A percentile compares a stretch with the other conserved stretches of the same genome.
Evolutionary conservation across 257 asterid genomes (phyloP).

Genomic region (Echites panduratus): DNA sequence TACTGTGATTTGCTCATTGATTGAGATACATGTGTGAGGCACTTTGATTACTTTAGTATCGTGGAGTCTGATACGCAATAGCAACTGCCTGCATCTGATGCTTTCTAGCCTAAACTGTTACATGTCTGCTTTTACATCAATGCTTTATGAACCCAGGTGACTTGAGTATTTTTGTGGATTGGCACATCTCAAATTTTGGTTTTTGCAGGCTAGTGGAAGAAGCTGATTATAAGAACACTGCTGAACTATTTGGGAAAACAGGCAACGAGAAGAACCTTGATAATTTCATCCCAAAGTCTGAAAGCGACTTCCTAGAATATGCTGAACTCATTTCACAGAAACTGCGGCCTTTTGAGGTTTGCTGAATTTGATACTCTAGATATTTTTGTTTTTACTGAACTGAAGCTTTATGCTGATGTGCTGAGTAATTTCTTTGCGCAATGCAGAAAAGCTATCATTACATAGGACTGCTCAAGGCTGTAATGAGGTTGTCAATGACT

Average conservation of each 20-base stretch:
- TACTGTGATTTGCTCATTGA: not conserved
- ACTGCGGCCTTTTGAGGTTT: slow-evolving; percentile 80
- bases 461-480: slow-evolving; percentile 71
- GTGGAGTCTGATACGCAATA: not conserved
- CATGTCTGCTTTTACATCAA: not conserved
- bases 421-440: slow-evolving; percentile 3
- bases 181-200: not conserved
- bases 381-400: not conserved
- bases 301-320: slow-evolving; percentile 73
- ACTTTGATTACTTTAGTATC: not conserved
- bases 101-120: not conserved
- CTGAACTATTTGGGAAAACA: slow-evolving; percentile 72
- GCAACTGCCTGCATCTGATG: not conserved
- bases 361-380: slow-evolving; percentile 12
- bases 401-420: slow-evolving; percentile 7
- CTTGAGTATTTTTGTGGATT: not conserved
- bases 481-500: slow-evolving; percentile 79
- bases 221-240: slow-evolving; percentile 84
- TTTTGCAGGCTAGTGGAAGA: slow-evolving; percentile 84
- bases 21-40: not conserved
- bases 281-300: slow-evolving; percentile 77
- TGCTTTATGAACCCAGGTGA: not conserved
- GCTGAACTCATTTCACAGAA: slow-evolving; percentile 79
- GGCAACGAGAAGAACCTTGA: slow-evolving; percentile 74
- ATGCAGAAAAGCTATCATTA: slow-evolving; percentile 92